Base-by-base conservation (phyloP, 371 early-diverging fungal genomes). In the Mortierella polycephala region DNA sequence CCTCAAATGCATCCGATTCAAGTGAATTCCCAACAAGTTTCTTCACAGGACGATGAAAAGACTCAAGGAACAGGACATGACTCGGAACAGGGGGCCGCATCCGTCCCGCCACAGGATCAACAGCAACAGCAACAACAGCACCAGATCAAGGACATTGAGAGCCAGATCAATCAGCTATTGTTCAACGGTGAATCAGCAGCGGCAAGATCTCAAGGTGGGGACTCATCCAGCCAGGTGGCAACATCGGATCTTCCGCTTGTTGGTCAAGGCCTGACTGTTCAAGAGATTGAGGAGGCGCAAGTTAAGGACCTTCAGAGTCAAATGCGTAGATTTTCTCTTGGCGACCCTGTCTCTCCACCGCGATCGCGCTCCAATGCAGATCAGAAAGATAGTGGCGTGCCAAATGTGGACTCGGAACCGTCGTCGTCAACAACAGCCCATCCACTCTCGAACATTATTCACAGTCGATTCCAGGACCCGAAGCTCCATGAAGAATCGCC, bases 231-330 rank as follows among this genome's bases (percentile, higher is more conserved):
- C 6, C 42, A 16, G 12, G 45, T 20, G 30, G n/a, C 62, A 16
- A 49, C 37, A 39, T 37, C 55, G 8, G 40, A n/a, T 40, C 47
- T 60, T 10, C 67, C 70, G 1, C 46, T 57, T 12, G 64, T 47
- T 41, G 63, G 55, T 12, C 56, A 57, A 8, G 21, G 62, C 9
- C n/a, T 74, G 16, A 70, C 74, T 1, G 65, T 75, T 1, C 75
- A 81, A 56, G 81, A 81, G 54, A 70, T 81, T n/a, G 79, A 79
- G 42, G 68, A 68, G 30, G 79, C 79, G 0, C 79, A 79, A 46
- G 54, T 60, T 1, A 60, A 54, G 45, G 63, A 60, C 6, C 67
- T 72, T 9, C 68, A 71, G 46, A 51, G 39, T 18, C 73, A 68
- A 18, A 10, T 65, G 14, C 68, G 64, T 7, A 47, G 62, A 7